Percentiles rank a stretch among this genome's conserved stretches.
Evolutionary conservation across 1,139 yeast genomes (phyloP).

Genomic region (Taphrina pruni): DNA sequence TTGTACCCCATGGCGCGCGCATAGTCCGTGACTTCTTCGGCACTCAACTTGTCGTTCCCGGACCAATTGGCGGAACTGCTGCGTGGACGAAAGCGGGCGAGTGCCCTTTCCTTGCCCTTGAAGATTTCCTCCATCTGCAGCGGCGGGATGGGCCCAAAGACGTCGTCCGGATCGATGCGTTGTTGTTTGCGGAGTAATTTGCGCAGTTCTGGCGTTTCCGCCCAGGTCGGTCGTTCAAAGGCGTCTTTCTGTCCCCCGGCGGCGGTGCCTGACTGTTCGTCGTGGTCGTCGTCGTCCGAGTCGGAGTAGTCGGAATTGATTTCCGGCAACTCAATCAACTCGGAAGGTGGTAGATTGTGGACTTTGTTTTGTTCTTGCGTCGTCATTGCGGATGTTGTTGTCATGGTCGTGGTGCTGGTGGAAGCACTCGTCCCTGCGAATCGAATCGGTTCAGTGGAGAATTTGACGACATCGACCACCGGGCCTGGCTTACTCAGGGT

Average conservation of each 20-base stretch:
- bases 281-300: slow-evolving; percentile 46
- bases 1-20: slow-evolving; percentile 62
- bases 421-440: slow-evolving; percentile 47
- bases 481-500: slow-evolving; percentile 46
- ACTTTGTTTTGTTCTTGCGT: background rate
- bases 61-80: slow-evolving; percentile 67
- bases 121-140: slow-evolving; percentile 74
- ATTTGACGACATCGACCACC: slow-evolving; percentile 52
- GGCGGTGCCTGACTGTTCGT: no score
- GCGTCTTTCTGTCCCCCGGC: slow-evolving; percentile 60
- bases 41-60: slow-evolving; percentile 56
- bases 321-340: slow-evolving; percentile 54
- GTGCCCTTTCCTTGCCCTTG: slow-evolving; percentile 53
- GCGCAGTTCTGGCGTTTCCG: slow-evolving; percentile 67
- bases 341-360: slow-evolving; percentile 38
- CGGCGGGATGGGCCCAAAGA: slow-evolving; percentile 80
- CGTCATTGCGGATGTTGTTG: background rate
- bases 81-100: slow-evolving; percentile 60
- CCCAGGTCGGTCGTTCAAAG: slow-evolving; percentile 71
- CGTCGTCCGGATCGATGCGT: slow-evolving; percentile 67
- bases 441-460: slow-evolving; percentile 51
- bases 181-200: slow-evolving; percentile 63
- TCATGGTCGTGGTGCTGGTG: no score
- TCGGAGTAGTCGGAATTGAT: slow-evolving; percentile 54
- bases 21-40: slow-evolving; percentile 60